Evolutionary conservation across 768 basidiomycete species (phyloP), one percentile per base, ranked within the genome.

Genomic region (Paxillus rubicundulus): DNA sequence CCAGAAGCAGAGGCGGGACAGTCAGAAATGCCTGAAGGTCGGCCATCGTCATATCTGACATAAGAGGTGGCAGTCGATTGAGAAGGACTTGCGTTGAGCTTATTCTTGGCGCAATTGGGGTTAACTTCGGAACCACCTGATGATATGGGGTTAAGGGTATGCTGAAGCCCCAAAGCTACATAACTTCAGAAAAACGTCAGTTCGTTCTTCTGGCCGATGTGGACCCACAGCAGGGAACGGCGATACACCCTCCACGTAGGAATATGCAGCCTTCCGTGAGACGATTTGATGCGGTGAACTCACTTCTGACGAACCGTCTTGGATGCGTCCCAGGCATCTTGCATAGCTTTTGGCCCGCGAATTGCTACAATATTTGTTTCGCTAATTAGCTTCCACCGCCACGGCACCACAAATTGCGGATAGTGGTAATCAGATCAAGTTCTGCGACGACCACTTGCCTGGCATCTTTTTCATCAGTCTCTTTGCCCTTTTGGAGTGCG

Each of bases 241-340:
- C 9, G 30, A 46, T 38, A 24, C 21, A 24, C 4, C 3, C 3
- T 4, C 21, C 28, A 9, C 24, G 28, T 10, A 47, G 18, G 6
- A 28, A n/a, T 16, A 30, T 21, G 12, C 14, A 24, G 14, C 8
- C 41, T 32, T 24, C 36, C 21, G 24, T 41, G 40, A 39, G 37
- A 45, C 49, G 27, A 43, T 45, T 34, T 21, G 36, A 8, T 8
- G 13, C 16, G 16, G 28, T n/a, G 17, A 37, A 74, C 86, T 62
- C 63, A 96, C 94, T 97, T 98, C 81, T 98, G 95, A 57, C 80
- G 81, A 16, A 95, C 85, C 10, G 94, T 98, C 72, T 90, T 91
- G 46, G 74, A 74, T 59, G 82, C 82, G 69, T 98, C 89, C 94
- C 94, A 98, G 50, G 85, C 84, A 41, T 88, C 84, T 65, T 88